Conservation (phyloP, 2,329 filamentous ascomycete genomes). For the Cercospora sp. region DNA sequence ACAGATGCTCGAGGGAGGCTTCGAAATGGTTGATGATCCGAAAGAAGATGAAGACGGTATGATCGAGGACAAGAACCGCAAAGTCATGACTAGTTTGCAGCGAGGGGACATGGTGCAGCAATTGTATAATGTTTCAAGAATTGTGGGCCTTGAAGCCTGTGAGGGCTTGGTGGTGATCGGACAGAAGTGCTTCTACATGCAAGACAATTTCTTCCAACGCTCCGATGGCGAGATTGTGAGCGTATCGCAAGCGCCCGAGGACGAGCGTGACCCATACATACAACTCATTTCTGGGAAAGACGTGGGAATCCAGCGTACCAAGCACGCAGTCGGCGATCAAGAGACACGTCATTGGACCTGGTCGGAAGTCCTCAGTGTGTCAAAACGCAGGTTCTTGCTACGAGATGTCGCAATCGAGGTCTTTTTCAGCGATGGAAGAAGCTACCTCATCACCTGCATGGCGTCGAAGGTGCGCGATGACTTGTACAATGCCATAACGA, state of each 20-base stretch:
- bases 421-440: conserved; percentile 95
- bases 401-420: conserved; percentile 95
- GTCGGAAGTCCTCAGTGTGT: conserved; percentile 91
- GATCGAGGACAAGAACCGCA: conserved; percentile 90
- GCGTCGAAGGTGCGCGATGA: conserved; percentile 74
- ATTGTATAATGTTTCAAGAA: conserved; percentile 92
- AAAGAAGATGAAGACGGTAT: conserved; percentile 81
- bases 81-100: conserved; percentile 91
- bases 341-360: conserved; percentile 90
- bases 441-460: conserved; percentile 86
- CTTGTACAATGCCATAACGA: conserved; percentile 71
- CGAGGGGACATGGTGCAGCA: conserved; percentile 89
- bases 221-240: conserved; percentile 96
- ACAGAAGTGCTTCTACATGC: conserved; percentile 87
- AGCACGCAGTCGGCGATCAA: conserved; percentile 59
- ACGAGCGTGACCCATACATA: conserved; percentile 93
- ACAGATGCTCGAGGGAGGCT: conserved; percentile 74
- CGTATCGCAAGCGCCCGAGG: conserved; percentile 85
- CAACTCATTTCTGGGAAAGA: conserved; percentile 85
- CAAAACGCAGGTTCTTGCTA: conserved; percentile 91
- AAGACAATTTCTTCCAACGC: conserved; percentile 95
- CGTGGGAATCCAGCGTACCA: conserved; percentile 57
- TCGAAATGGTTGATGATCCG: conserved; percentile 92
- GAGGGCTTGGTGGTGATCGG: conserved; percentile 93
- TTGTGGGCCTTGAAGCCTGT: conserved; percentile 87